These are phyloP conservation scores for Microcyclospora tardicrescens DNA, from an alignment of 2,329 filamentous ascomycete genomes.

Conservation along the genomic window DNA sequence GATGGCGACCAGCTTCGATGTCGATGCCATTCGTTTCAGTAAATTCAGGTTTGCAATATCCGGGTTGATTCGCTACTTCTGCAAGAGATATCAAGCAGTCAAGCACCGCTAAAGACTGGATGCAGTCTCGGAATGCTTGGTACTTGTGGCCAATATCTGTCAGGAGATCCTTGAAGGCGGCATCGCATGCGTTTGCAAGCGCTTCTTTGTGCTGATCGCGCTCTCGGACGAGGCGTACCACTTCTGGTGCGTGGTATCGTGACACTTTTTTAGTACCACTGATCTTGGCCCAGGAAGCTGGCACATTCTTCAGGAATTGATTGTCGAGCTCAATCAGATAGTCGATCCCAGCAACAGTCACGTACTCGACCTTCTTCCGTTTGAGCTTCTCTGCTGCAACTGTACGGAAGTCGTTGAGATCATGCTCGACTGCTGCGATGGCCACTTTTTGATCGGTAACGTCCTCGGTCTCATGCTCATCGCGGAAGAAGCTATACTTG, in stretches of 20 bases:
- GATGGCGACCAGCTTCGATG: constrained; percentile 68
- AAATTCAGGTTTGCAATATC: constrained; percentile 69
- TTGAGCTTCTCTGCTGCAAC: constrained; percentile 60
- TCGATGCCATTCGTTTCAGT: constrained; percentile 54
- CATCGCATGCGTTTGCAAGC: constrained; percentile 79
- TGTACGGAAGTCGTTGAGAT: constrained; percentile 63
- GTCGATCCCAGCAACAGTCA: constrained; percentile 79
- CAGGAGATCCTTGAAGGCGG: constrained; percentile 62
- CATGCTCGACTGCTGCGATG: constrained; percentile 84
- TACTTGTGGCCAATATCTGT: constrained; percentile 68
- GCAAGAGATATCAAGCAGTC: constrained; percentile 85
- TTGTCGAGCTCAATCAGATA: constrained; percentile 90
- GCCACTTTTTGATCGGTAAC: constrained; percentile 85
- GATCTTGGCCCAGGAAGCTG: constrained; percentile 89
- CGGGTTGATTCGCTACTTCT: constrained; percentile 69
- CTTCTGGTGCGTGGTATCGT: constrained; percentile 87
- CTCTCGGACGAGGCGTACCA: constrained; percentile 68
- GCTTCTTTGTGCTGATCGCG: constrained; percentile 92
- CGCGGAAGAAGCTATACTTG: constrained; percentile 87
- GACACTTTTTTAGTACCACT: constrained; percentile 86
- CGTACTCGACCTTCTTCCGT: constrained; percentile 59
- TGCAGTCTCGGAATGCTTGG: constrained; percentile 75
- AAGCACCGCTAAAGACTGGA: constrained; percentile 71
- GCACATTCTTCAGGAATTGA: constrained; percentile 68
- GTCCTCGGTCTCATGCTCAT: constrained; percentile 73